These are phyloP conservation scores for Rhododendron molle DNA, from an alignment of 148 eudicot species.

Conservation along the genomic window DNA sequence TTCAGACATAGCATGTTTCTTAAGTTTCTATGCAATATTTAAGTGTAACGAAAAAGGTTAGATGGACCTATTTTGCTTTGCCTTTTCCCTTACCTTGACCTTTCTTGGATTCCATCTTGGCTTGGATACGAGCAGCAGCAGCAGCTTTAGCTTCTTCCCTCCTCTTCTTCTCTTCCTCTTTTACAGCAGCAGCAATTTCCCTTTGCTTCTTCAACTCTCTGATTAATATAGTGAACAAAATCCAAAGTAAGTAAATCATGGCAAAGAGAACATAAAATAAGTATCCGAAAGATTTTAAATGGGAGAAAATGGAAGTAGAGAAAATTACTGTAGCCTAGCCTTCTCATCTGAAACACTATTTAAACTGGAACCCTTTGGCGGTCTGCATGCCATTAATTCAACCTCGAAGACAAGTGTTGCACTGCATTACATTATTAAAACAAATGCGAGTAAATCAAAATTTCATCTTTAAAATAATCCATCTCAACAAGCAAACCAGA, in stretches of 20 bases:
- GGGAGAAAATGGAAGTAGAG: background rate
- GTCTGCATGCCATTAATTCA: conserved; percentile 84
- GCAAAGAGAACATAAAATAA: background rate
- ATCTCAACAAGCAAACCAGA: background rate
- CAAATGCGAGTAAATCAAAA: background rate
- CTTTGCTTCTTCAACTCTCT: conserved; percentile 93
- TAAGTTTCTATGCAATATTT: background rate
- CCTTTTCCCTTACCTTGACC: conserved; percentile 89
- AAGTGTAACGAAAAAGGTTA: background rate
- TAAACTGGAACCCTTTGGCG: conserved; percentile 79
- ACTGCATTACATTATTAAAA: conserved; percentile 32
- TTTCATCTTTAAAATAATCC: background rate
- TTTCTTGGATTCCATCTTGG: conserved; percentile 91
- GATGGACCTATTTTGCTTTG: conserved; percentile 51
- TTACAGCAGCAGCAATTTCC: conserved; percentile 72
- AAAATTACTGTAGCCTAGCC: conserved; percentile 87
- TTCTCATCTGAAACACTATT: conserved; percentile 79
- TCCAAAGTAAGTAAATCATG: background rate
- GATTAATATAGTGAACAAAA: background rate
- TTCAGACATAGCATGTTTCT: background rate
- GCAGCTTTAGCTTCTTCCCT: conserved; percentile 97
- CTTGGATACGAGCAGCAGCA: conserved; percentile 95
- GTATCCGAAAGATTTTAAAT: background rate
- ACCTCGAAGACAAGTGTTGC: conserved; percentile 88
- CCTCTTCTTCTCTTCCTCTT: conserved; percentile 97